phyloP scores from a whole-genome alignment of 2,329 filamentous ascomycete species.

The Keithomyces neogunnii region DNA sequence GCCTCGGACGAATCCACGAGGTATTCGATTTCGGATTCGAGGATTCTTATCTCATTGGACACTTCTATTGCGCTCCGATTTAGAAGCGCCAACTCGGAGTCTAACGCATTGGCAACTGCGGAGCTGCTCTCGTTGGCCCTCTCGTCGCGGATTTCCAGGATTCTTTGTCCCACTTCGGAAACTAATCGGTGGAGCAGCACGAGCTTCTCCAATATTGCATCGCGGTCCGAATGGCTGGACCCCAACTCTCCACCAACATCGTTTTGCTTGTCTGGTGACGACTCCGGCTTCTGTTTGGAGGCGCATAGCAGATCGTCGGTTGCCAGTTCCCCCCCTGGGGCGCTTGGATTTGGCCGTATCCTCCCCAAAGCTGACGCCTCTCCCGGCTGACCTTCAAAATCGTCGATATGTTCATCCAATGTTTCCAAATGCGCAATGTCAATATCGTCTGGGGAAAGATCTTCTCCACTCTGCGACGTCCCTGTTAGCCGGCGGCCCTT shows the following conservation, averaged over 20 bases:
- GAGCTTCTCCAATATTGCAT: conserved; percentile 1
- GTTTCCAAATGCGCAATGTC: conserved; percentile 32
- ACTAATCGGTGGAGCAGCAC: conserved; percentile 5
- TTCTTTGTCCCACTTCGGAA: conserved; percentile 1
- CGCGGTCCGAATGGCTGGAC: conserved; percentile 1
- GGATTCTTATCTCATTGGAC: conserved; percentile 7
- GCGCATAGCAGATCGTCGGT: background rate
- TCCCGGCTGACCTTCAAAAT: conserved; percentile 13
- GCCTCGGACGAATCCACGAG: background rate
- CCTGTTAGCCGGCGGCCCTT: background rate
- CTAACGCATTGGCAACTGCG: conserved; percentile 4
- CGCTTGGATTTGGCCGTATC: background rate
- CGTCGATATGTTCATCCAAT: conserved; percentile 17
- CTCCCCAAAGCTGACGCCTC: background rate
- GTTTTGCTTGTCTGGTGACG: background rate
- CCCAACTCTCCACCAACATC: background rate
- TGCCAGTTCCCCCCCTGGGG: background rate
- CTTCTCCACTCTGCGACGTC: conserved; percentile 6
- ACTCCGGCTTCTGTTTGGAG: background rate
- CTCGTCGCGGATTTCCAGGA: conserved; percentile 5
- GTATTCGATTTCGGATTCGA: conserved; percentile 8
- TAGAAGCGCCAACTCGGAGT: conserved; percentile 23
- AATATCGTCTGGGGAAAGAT: conserved; percentile 38
- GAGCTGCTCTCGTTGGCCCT: background rate
- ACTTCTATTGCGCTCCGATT: conserved; percentile 7